Evolutionary conservation across 441 rosid genomes (phyloP), one percentile per base, ranked within the genome.

Genomic region (Arabidopsis lyrata): DNA sequence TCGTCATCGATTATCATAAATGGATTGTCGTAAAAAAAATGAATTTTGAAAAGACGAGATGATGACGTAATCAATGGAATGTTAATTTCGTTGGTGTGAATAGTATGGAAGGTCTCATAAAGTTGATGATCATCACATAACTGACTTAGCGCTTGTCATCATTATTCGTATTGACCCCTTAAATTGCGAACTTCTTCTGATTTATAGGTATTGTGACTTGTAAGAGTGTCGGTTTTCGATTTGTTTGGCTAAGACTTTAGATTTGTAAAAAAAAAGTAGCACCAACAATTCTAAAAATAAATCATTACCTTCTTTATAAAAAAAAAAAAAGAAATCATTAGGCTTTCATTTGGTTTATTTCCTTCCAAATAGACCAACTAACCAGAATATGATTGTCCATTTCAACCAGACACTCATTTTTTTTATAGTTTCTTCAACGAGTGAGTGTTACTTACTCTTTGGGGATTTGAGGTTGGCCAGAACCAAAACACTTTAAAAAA

Each of bases 101-200:
- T n/a, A 15, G 34, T 45, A 49, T 66, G 61, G 38, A 35, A 50
- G 18, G 15, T n/a, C 13, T 29, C 36, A 20, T 5, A 66, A 68
- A 34, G 47, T 57, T 47, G n/a, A 57, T 69, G 56, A 58, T 70
- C 66, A 41, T 48, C 66, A 41, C 36, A 59, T 35, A 70, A 59
- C 31, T 36, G 16, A 69, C 12, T n/a, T n/a, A n/a, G n/a, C n/a
- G n/a, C n/a, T 20, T 47, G 48, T 35, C 44, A 69, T 69, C 36
- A 69, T 69, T 22, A 67, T 16, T 15, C 52, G 18, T 29, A 29
- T 54, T 56, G 68, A 54, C 63, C 18, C 18, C 15, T 44, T 7
- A 54, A 55, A 3, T 63, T 63, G 44, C 64, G 69, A 61, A 14
- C 0, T 45, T 32, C 24, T 35, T 36, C 75, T 58, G 32, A 59